Conservation (phyloP, 768 basidiomycete species). For the Peribolospora kevripleyi region DNA sequence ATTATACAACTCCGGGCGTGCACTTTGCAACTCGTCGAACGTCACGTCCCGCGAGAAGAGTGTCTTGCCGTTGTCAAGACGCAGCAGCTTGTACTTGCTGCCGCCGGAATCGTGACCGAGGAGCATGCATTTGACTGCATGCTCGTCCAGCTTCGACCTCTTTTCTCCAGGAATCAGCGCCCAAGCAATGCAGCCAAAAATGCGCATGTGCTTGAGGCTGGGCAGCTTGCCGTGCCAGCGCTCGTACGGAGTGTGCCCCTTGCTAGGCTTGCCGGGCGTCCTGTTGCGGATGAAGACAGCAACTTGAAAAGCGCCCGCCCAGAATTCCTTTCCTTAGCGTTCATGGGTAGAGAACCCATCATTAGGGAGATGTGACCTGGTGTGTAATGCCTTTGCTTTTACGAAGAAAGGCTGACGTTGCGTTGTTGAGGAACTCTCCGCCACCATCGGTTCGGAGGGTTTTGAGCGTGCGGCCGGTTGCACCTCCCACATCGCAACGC, state of each 20-base stretch:
- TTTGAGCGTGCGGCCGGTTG: no score
- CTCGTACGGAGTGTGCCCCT: conserved; percentile 8
- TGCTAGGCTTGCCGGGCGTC: conserved; percentile 1
- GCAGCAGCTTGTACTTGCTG: conserved; percentile 5
- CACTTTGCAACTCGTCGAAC: no score
- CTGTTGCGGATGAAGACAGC: conserved; percentile 6
- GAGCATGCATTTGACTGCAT: not conserved
- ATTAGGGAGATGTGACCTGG: no score
- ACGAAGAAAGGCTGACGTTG: no score
- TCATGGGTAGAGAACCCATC: no score
- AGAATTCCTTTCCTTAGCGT: not conserved
- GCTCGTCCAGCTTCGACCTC: not conserved
- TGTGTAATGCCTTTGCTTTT: no score
- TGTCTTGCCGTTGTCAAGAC: no score
- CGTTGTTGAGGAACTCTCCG: no score
- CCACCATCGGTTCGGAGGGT: no score
- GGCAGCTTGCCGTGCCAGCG: conserved; percentile 7
- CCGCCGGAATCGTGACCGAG: not conserved
- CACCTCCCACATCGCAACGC: no score
- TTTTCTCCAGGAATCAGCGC: conserved; percentile 5
- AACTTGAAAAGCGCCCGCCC: not conserved
- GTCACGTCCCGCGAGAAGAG: no score
- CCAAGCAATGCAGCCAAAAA: conserved; percentile 13
- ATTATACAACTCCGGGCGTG: no score
- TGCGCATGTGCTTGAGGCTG: conserved; percentile 6